A percentile compares a stretch with the other conserved stretches of the same genome.
Evolutionary conservation across 2,329 filamentous ascomycete genomes (phyloP).

Genomic region (Cladosporium sp.): DNA sequence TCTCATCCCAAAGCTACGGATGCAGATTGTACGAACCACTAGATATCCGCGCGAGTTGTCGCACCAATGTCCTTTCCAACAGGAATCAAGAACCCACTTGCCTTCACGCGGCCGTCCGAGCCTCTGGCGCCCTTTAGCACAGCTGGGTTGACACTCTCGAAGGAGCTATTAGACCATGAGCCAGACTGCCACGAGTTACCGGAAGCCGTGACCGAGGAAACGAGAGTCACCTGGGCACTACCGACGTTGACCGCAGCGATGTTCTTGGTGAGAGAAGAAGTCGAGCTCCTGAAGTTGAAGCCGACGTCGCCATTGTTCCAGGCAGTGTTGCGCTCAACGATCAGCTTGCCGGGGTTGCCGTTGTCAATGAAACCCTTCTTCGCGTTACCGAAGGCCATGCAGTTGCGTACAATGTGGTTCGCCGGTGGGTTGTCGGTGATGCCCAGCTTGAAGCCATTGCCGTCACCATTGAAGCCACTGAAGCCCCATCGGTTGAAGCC

Average conservation of each 20-base stretch:
- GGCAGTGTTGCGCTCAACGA: constrained; percentile 40
- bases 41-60: constrained; percentile 24
- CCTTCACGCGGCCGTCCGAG: constrained; percentile 35
- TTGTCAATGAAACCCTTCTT: constrained; percentile 45
- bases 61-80: constrained; percentile 36
- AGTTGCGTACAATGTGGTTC: constrained; percentile 41
- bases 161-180: constrained; percentile 35
- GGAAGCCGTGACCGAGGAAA: constrained; percentile 21
- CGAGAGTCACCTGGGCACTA: constrained; percentile 20
- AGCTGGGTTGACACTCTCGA: constrained; percentile 33
- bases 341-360: constrained; percentile 37
- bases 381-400: constrained; percentile 40
- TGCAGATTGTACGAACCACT: no score
- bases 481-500: constrained; percentile 43
- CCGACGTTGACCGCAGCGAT: constrained; percentile 34
- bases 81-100: constrained; percentile 40
- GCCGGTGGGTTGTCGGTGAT: constrained; percentile 34
- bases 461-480: constrained; percentile 39
- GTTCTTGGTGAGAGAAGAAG: constrained; percentile 35
- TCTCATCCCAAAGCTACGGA: no score
- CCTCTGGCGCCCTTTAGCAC: constrained; percentile 34
- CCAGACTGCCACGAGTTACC: constrained; percentile 42
- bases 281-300: constrained; percentile 33
- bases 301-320: constrained; percentile 42
- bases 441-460: constrained; percentile 46